Percentiles rank a stretch among this genome's conserved stretches.
Evolutionary conservation across 176 grass and related monocot species (phyloP).

Genomic region (Melocanna baccifera): DNA sequence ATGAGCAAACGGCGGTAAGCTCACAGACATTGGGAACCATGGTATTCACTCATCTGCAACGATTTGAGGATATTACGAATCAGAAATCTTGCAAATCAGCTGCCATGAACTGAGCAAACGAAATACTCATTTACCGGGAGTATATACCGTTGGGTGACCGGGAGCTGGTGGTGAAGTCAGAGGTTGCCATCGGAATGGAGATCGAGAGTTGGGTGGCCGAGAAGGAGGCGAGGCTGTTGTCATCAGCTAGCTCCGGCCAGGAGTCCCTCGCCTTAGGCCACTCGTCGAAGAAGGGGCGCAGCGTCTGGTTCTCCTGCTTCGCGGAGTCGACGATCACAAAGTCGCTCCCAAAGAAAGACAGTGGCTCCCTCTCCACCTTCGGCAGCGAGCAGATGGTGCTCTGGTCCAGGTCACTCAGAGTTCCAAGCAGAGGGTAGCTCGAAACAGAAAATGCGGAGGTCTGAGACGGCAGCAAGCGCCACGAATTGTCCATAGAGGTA

Average conservation of each 20-base stretch:
- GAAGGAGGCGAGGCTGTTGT: constrained; percentile 49
- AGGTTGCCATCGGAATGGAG: constrained; percentile 67
- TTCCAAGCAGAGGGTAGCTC: constrained; percentile 43
- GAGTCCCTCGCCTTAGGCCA: constrained; percentile 72
- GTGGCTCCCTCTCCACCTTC: constrained; percentile 39
- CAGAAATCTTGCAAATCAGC: neutral
- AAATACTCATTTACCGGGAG: constrained; percentile 10
- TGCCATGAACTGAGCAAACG: neutral
- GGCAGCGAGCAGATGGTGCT: constrained; percentile 36
- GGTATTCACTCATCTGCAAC: constrained; percentile 43
- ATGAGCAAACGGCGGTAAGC: neutral
- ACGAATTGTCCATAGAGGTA: constrained; percentile 35
- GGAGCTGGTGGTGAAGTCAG: constrained; percentile 74
- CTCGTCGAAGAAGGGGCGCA: constrained; percentile 88
- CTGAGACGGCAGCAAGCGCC: constrained; percentile 52
- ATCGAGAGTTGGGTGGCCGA: constrained; percentile 86
- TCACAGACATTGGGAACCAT: neutral
- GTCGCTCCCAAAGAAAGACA: constrained; percentile 52
- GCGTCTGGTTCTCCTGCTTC: constrained; percentile 62
- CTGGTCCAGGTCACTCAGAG: constrained; percentile 45
- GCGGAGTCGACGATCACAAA: constrained; percentile 9
- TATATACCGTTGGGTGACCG: constrained; percentile 54
- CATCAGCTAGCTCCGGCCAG: constrained; percentile 58
- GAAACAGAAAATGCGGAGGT: constrained; percentile 31
- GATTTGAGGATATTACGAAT: neutral